Base-by-base conservation (phyloP, 768 basidiomycete species). In the Xanthoconium stramineum region DNA sequence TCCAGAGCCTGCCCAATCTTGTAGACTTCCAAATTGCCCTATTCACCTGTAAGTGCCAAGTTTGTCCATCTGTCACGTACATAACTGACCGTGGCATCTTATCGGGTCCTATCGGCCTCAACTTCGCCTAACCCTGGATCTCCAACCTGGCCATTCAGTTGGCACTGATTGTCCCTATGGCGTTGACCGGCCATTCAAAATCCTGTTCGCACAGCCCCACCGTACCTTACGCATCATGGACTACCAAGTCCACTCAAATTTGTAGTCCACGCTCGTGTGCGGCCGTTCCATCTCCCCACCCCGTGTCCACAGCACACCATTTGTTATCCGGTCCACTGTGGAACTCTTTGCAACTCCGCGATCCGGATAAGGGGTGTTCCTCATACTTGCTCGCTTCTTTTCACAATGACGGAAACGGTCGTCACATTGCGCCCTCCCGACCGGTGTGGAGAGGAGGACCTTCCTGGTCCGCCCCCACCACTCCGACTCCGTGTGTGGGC, bases 301-400 rank as follows among this genome's bases (percentile, higher is more conserved):
- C 52, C 52, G 39, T 57, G 61, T 53, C 55, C 58, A 52, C 28
- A 1, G 11, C 19, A 24, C 49, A 35, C 30, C 29, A 55, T 50
- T 50, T 35, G 38, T 32, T 24, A 28, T 44, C 45, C 3, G 17
- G 38, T 50, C 47, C 43, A n/a, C 39, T 48, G 53, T 40, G 50
- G 35, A 42, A 19, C 48, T 56, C 48, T 56, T 68, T 69, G 1
- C 61, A 64, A 68, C 69, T 68, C 68, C 68, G 68, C 68, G 69
- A 66, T 36, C 65, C 61, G 33, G 38, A 66, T 70, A 61, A 64
- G 61, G 68, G 33, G 59, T 58, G 49, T 40, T 67, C 53, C 50
- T 68, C 68, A 57, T 60, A 51, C 52, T 48, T 55, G 60, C 56
- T 50, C 42, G 60, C 65, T 69, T 62, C 64, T 60, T 62, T 60